These are phyloP conservation scores for Capsella rubella DNA, from an alignment of 441 rosid species.

Conservation along the genomic window DNA sequence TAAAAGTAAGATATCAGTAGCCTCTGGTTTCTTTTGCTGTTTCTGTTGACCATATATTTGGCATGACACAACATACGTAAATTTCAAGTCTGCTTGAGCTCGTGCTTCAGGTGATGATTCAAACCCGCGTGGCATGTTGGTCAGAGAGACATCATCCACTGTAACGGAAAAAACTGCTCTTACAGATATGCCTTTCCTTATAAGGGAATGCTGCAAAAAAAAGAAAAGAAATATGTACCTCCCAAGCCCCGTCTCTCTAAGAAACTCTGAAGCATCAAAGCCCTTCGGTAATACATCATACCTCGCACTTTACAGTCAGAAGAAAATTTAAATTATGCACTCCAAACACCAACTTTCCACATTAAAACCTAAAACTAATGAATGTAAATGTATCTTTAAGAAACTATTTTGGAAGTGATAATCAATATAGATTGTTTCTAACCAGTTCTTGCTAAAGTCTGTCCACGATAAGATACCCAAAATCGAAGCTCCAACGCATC, in stretches of 20 bases:
- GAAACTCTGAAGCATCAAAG: constrained; percentile 94
- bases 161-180: constrained; percentile 34
- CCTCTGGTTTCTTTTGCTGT: constrained; percentile 85
- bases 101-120: constrained; percentile 80
- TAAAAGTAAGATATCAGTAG: constrained; percentile 91
- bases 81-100: constrained; percentile 95
- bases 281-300: constrained; percentile 99
- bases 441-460: constrained; percentile 98
- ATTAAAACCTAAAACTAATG: constrained; percentile 22
- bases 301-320: constrained; percentile 82
- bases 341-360: constrained; percentile 21
- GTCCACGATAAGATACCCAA: constrained; percentile 98
- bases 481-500: constrained; percentile 96
- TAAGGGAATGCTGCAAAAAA: constrained; percentile 16
- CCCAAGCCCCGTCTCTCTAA: constrained; percentile 79
- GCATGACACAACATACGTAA: constrained; percentile 97
- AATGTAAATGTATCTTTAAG: constrained; percentile 13
- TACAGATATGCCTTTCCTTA: constrained; percentile 25
- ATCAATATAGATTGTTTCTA: constrained; percentile 42
- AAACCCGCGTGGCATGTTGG: constrained; percentile 69
- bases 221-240: constrained; percentile 55
- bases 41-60: constrained; percentile 98
- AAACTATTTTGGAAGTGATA: constrained; percentile 10
- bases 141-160: constrained; percentile 66
- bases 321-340: constrained; percentile 26